Conservation (phyloP, 202 grass and related monocot genomes). For the Bolboschoenoplectus hybrid region DNA sequence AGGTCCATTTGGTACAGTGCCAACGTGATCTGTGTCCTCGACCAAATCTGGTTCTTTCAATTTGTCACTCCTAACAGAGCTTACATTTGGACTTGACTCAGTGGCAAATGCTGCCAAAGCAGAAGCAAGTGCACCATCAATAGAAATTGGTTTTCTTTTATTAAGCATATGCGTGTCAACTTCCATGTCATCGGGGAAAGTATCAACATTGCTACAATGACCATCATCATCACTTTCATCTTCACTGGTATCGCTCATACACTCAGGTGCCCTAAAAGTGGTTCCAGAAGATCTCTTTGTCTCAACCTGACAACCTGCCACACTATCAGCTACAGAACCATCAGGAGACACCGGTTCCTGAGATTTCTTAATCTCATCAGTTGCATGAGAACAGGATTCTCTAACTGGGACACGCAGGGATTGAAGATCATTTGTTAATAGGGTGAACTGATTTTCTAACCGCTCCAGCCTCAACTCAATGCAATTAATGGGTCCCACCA, state of each 20-base stretch:
- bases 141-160: conserved; percentile 54
- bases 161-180: conserved; percentile 25
- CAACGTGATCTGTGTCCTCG: not conserved
- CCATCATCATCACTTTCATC: conserved; percentile 37
- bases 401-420: conserved; percentile 38
- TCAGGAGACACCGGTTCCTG: not conserved
- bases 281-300: conserved; percentile 53
- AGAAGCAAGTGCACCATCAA: conserved; percentile 75
- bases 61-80: not conserved
- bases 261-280: conserved; percentile 64
- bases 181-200: conserved; percentile 37
- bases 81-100: conserved; percentile 38
- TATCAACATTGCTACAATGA: conserved; percentile 42
- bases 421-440: conserved; percentile 55
- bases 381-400: conserved; percentile 4
- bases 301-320: conserved; percentile 15
- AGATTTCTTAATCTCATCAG: not conserved
- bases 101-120: conserved; percentile 68
- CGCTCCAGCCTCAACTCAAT: conserved; percentile 73
- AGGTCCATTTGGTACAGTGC: not conserved
- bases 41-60: conserved; percentile 11
- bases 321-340: not conserved
- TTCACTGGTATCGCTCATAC: conserved; percentile 36
- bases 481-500: conserved; percentile 66
- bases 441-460: conserved; percentile 62